Base-by-base conservation (phyloP, 2,329 filamentous ascomycete genomes). In the Aplosporella prunicola region DNA sequence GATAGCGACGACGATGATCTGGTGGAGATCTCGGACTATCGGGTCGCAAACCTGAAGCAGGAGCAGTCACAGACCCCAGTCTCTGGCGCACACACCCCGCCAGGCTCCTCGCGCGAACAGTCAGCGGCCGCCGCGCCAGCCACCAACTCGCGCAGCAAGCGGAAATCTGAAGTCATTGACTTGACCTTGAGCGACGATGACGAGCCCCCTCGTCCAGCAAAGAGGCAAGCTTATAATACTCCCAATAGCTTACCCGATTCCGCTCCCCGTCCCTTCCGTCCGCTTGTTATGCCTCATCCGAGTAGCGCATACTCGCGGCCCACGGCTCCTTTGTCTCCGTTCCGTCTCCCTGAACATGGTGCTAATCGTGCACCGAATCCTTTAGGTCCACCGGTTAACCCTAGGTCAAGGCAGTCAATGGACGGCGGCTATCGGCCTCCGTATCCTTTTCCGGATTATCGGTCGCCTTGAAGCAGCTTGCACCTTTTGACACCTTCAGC, bases 101-200 rank as follows among this genome's bases (percentile, higher is more conserved):
- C 66, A 4, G 44, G 66, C 10, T 63, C 62, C 9, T 68, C 67
- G 9, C 54, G 66, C 30, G 66, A 68, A 42, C 42, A 52, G 11
- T 61, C 58, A 14, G 40, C 50, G 45, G 31, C 51, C 50, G 43
- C 57, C 14, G 48, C 55, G 33, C 48, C 51, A 36, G 51, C 53
- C 30, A 48, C 55, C 16, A 55, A 53, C 10, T 38, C n/a, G 9
- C 56, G 59, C 17, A 57, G 53, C 39, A 71, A 69, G 49, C 56
- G 66, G 23, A 56, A 57, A 20, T 58, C 62, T 9, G 63, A 66
- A 35, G 63, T 69, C 17, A 67, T 71, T 35, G 67, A 69, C 44
- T 52, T 69, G 49, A 69, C 66, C 1, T 45, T 68, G 31, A 64
- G 60, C 43, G 65, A 68, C 43, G 64, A 68, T 36, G 65, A 68